Evolutionary conservation across 208 protist genomes (phyloP), one percentile per base, ranked within the genome.

Genomic region (Porcisia deanei): DNA sequence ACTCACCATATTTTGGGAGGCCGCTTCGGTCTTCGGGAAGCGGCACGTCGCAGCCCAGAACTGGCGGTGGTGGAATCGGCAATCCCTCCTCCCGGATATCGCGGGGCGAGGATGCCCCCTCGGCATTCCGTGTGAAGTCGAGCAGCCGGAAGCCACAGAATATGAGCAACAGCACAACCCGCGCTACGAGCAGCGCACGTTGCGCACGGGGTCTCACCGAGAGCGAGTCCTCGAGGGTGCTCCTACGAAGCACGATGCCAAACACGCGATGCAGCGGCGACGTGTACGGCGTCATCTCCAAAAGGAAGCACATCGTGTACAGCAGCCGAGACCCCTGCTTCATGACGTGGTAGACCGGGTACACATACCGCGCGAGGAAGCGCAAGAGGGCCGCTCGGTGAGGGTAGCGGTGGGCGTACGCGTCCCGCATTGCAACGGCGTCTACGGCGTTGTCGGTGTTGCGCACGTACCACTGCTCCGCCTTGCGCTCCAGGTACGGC

Each of bases 261-360:
- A 88, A 89, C 5, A 94, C 1, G 64, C 90, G 90, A 53, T 94
- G 84, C 64, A 74, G 71, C 34, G 79, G 81, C 8, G 83, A 84
- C 3, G 83, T 83, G 76, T 89, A 94, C 22, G 90, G 90, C 5
- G 92, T 96, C 66, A 89, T 55, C 81, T 94, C 92, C 20, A 93
- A 71, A 37, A 96, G 57, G 78, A 88, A 96, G 61, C 86, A 80
- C 52, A 94, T 43, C 37, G 84, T 67, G 68, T 81, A 96, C 2
- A 89, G 43, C 34, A 96, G 84, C 37, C 68, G 67, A 6, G 84
- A 60, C 20, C 76, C 64, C 10, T 83, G 73, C 47, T 75, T 82
- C 22, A 81, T n/a, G 43, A 89, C 79, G 76, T 92, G 80, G 71
- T 86, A 87, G 52, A 85, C 7, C 0, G 88, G 92, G 69, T 91